A percentile compares a stretch with the other conserved stretches of the same genome.
Conservation (phyloP, 331 rosid species). For the Malus hybrid region DNA sequence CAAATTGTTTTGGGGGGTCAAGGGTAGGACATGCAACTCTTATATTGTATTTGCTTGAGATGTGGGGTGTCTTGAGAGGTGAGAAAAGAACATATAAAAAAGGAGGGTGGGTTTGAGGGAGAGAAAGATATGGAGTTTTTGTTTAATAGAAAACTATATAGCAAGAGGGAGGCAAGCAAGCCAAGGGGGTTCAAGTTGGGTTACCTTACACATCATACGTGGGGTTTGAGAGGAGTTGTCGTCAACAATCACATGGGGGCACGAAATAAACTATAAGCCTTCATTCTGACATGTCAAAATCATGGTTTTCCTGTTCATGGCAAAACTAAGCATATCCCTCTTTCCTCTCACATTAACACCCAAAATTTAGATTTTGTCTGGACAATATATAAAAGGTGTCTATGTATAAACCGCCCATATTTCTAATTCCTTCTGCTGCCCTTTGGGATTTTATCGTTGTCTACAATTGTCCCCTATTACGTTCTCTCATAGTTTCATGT, state of each 20-base stretch:
- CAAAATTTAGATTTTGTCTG: neutral
- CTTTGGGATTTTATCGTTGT: slow-evolving; percentile 3
- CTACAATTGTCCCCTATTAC: neutral
- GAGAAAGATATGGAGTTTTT: too few relatives aligned
- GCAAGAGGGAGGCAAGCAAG: slow-evolving; percentile 12
- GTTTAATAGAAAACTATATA: neutral
- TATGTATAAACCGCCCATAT: neutral
- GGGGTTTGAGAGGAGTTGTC: slow-evolving; percentile 19
- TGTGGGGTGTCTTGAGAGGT: slow-evolving; percentile 53
- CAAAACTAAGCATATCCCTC: slow-evolving; percentile 49
- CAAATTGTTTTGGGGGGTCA: neutral
- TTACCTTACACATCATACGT: slow-evolving; percentile 44
- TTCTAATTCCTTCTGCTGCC: neutral
- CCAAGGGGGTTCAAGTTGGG: slow-evolving; percentile 21
- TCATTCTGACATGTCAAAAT: slow-evolving; percentile 65
- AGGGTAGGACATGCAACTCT: neutral
- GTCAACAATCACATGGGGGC: slow-evolving; percentile 56
- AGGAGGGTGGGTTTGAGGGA: too few relatives aligned
- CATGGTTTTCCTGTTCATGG: slow-evolving; percentile 38
- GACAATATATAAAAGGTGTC: neutral
- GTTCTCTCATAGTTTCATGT: neutral
- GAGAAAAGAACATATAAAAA: slow-evolving; percentile 48
- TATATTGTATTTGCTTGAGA: slow-evolving; percentile 34
- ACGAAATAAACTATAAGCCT: slow-evolving; percentile 19
- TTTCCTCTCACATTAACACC: slow-evolving; percentile 8